Percentiles rank a stretch among this genome's conserved stretches.
These are phyloP conservation scores for Aspergillus novoparasiticus DNA, from an alignment of 2,329 filamentous ascomycete species.

Conservation along the genomic window DNA sequence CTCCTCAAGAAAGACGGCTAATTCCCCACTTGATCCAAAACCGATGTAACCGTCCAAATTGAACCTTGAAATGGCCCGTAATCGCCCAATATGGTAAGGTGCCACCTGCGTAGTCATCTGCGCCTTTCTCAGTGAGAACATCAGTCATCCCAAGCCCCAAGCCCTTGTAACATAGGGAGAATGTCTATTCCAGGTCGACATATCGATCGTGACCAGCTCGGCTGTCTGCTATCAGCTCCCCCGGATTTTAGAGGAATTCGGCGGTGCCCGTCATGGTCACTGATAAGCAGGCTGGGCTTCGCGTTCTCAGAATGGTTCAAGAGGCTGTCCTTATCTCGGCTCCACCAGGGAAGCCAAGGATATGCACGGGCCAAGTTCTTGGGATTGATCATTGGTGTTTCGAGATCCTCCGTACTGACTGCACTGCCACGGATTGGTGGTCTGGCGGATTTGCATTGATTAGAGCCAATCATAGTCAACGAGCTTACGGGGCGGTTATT, in stretches of 20 bases:
- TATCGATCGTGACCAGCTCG: not conserved
- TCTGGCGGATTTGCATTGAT: not conserved
- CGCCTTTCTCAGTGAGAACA: not conserved
- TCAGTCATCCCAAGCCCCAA: not conserved
- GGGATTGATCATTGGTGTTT: too few species aligned
- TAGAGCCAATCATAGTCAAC: not conserved
- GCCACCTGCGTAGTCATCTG: not conserved
- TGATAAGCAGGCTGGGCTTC: conserved; percentile 10
- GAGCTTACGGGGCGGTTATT: not conserved
- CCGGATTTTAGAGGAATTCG: conserved; percentile 2
- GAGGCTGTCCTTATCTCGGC: conserved; percentile 1
- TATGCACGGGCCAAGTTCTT: not conserved
- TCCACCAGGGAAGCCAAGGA: not conserved
- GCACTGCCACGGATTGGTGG: not conserved
- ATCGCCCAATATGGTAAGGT: not conserved
- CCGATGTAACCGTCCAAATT: not conserved
- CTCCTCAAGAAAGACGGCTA: not conserved
- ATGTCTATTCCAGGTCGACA: not conserved
- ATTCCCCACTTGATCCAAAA: not conserved
- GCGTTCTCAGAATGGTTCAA: not conserved
- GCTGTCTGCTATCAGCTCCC: conserved; percentile 10
- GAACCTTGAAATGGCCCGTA: not conserved
- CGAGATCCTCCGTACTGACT: not conserved
- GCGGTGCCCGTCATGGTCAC: conserved; percentile 4
- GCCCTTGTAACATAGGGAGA: not conserved